Base-by-base conservation (phyloP, 2,329 filamentous ascomycete genomes). In the Whalleya microplaca region DNA sequence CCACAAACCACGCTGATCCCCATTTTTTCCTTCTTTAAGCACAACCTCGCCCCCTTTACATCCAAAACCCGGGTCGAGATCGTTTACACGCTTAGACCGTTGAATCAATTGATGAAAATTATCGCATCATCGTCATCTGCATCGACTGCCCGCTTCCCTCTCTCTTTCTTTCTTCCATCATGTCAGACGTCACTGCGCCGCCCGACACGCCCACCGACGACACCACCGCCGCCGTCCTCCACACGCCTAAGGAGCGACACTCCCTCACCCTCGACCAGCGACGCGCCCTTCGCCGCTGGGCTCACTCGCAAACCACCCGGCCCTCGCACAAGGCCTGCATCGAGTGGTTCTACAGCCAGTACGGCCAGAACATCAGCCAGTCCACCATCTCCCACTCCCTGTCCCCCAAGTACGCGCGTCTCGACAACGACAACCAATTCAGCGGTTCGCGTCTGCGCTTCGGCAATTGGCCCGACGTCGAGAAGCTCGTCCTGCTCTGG, bases 401-500 rank as follows among this genome's bases (percentile, higher is more conserved):
- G 37, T 85, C 82, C 3, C 82, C 82, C 45, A 86, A 86, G 65
- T 86, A 86, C 64, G 83, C 82, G 40, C 80, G 84, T 21, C 80
- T 86, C 50, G 84, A 86, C 66, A 80, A 80, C 66, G 83, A 86
- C 63, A 82, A 81, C 16, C 83, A 85, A 69, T 78, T 86, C 58
- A 84, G 82, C n/a, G 84, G 84, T 43, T 85, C 83, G 54, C 81
- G 84, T 43, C 75, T 86, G 59, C 82, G 84, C 61, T 85, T 85
- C 56, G 84, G 84, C 61, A 86, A 86, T 68, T 86, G 84, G 84
- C 84, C 84, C 58, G 84, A 86, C 61, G 84, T 86, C 52, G 53
- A 98, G 92, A 72, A 98, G 91, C 75, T 92, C 78, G 79, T 96
- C 92, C 73, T 96, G 87, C 64, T 92, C 85, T 60, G 83, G 80